Evolutionary conservation across 257 asterid species (phyloP).

Genomic region (Scutellaria minor): DNA sequence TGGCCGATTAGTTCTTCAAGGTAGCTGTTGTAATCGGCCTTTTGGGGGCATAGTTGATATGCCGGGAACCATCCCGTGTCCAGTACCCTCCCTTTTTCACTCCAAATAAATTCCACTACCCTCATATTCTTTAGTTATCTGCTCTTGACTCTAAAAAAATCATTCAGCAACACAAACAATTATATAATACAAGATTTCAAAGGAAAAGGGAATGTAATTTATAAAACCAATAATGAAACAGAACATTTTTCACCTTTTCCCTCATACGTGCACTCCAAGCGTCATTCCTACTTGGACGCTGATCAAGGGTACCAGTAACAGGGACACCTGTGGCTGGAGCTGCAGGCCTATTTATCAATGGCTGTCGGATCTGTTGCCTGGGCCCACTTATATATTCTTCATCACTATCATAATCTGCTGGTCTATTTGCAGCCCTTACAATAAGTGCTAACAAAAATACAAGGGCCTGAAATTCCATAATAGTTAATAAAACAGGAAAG

Average conservation of each 20-base stretch:
- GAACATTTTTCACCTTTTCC: slow-evolving; percentile 71
- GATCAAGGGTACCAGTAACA: slow-evolving; percentile 71
- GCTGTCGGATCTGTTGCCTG: slow-evolving; percentile 92
- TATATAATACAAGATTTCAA: not conserved
- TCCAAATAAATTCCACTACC: too few species aligned
- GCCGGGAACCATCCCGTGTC: too few species aligned
- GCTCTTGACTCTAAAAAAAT: not conserved
- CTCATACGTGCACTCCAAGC: slow-evolving; percentile 99
- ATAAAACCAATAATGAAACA: not conserved
- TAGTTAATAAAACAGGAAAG: slow-evolving; percentile 6
- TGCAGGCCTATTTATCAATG: slow-evolving; percentile 66
- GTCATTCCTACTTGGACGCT: slow-evolving; percentile 90
- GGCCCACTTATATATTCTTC: slow-evolving; percentile 83
- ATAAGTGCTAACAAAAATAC: slow-evolving; percentile 85
- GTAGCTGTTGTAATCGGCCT: too few species aligned
- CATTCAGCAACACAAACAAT: not conserved
- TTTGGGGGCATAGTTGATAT: too few species aligned
- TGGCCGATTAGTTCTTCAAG: too few species aligned
- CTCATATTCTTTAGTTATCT: not conserved
- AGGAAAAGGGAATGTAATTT: not conserved
- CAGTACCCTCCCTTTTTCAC: too few species aligned
- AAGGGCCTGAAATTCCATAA: slow-evolving; percentile 71
- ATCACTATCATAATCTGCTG: slow-evolving; percentile 94
- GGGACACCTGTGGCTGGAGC: slow-evolving; percentile 82
- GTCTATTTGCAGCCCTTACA: slow-evolving; percentile 87